phyloP scores from a whole-genome alignment of 306 rosid species.

The Cicer arietinum region DNA sequence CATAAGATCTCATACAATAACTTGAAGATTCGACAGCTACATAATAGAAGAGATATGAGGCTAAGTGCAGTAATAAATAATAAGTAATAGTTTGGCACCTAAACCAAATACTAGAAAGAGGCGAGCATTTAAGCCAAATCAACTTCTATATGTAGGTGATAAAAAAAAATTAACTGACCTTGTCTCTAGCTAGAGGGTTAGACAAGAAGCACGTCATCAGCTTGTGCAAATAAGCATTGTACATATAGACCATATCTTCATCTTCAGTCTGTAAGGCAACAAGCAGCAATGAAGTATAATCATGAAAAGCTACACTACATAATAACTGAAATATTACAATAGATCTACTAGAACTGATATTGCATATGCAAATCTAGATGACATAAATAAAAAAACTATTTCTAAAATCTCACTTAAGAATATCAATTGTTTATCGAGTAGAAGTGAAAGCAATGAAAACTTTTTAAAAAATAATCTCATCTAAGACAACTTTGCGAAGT shows the following conservation, averaged over 20 bases:
- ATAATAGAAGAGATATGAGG: conserved; percentile 13
- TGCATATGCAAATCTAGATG: conserved; percentile 23
- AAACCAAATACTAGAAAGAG: conserved; percentile 13
- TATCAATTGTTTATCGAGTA: neutral
- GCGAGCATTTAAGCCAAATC: conserved; percentile 34
- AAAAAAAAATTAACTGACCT: conserved; percentile 60
- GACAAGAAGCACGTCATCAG: conserved; percentile 86
- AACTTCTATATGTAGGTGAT: neutral
- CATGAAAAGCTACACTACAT: conserved; percentile 35
- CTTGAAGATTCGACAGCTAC: conserved; percentile 7
- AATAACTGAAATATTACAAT: conserved; percentile 2
- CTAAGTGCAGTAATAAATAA: conserved; percentile 28
- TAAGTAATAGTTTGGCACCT: conserved; percentile 27
- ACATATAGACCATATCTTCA: conserved; percentile 93
- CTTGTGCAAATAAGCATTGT: conserved; percentile 94
- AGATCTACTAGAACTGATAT: conserved; percentile 18
- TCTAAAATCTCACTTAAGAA: conserved; percentile 19
- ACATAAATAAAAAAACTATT: neutral
- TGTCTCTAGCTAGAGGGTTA: conserved; percentile 89
- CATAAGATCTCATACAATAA: neutral
- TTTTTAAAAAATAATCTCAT: neutral
- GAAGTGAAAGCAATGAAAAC: conserved; percentile 18
- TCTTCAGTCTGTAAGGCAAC: conserved; percentile 81
- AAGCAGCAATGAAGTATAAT: conserved; percentile 34
- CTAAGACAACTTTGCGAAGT: conserved; percentile 10